These are phyloP conservation scores for Liriodendron chinense DNA, from an alignment of 164 flowering plant species.

Conservation along the genomic window DNA sequence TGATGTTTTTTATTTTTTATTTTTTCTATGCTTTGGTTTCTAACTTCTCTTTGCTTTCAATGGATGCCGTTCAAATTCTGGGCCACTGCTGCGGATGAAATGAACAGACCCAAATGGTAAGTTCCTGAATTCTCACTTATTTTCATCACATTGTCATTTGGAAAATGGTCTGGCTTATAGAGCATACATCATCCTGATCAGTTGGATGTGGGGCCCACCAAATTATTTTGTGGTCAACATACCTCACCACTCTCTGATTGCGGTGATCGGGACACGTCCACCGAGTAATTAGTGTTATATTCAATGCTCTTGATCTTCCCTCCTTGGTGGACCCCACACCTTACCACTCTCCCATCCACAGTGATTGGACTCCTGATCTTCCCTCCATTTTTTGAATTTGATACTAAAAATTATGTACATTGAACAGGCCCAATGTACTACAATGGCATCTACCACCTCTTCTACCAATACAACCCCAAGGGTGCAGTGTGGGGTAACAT, in stretches of 20 bases:
- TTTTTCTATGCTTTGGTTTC: not conserved
- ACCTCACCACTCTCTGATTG: not conserved
- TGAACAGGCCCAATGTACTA: slow-evolving; percentile 33
- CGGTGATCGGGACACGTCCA: no score
- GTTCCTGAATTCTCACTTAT: not conserved
- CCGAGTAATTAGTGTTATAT: no score
- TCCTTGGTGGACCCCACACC: not conserved
- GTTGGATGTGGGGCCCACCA: no score
- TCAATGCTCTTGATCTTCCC: not conserved
- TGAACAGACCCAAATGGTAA: slow-evolving; percentile 32
- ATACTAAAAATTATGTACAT: not conserved
- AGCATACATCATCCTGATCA: no score
- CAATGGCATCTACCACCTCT: slow-evolving; percentile 37
- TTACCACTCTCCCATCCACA: not conserved
- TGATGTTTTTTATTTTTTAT: not conserved
- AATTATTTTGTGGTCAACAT: not conserved
- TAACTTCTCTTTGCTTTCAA: not conserved
- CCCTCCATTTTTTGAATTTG: not conserved
- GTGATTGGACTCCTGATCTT: not conserved
- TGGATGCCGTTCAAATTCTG: not conserved
- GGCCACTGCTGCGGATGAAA: not conserved
- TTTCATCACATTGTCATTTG: no score
- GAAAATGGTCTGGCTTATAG: no score
- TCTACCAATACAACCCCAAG: slow-evolving; percentile 42
- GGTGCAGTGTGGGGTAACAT: slow-evolving; percentile 52